Evolutionary conservation across 2,329 filamentous ascomycete species (phyloP).

Genomic region (Meredithiella fracta): DNA sequence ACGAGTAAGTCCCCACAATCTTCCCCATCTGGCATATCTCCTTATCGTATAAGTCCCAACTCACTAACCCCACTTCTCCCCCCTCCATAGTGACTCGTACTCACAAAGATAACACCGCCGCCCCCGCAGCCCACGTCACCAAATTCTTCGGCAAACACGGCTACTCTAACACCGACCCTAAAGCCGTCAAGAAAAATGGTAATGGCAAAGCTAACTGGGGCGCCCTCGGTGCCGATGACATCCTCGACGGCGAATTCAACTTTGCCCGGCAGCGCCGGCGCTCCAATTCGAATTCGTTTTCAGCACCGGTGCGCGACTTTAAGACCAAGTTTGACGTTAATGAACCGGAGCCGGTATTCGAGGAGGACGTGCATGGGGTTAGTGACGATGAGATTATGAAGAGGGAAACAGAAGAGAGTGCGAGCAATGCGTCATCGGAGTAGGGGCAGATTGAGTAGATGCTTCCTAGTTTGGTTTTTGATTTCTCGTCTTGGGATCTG

Average conservation of each 20-base stretch:
- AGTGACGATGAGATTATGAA: conserved; percentile 34
- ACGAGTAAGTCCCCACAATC: neutral
- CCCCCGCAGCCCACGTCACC: conserved; percentile 66
- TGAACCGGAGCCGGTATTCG: conserved; percentile 81
- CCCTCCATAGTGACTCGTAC: conserved; percentile 72
- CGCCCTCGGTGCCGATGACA: conserved; percentile 62
- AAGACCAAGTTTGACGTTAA: conserved; percentile 94
- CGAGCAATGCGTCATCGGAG: conserved; percentile 31
- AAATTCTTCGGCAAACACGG: conserved; percentile 88
- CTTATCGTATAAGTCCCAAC: conserved; percentile 15
- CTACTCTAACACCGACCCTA: conserved; percentile 65
- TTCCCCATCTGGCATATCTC: neutral
- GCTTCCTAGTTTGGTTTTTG: too few relatives aligned
- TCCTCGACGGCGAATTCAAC: conserved; percentile 68
- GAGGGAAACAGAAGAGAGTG: conserved; percentile 43
- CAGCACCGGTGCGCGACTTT: conserved; percentile 56
- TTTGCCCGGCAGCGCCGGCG: conserved; percentile 76
- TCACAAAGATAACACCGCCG: conserved; percentile 57
- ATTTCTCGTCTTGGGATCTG: neutral
- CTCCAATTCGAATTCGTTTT: conserved; percentile 73
- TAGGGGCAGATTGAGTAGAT: neutral
- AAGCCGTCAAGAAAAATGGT: conserved; percentile 83
- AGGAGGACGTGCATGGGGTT: conserved; percentile 41
- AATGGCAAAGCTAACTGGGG: conserved; percentile 92
- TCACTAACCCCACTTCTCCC: conserved; percentile 14